Evolutionary conservation across 148 eudicot genomes (phyloP).

Genomic region (Rhododendron ovatum): DNA sequence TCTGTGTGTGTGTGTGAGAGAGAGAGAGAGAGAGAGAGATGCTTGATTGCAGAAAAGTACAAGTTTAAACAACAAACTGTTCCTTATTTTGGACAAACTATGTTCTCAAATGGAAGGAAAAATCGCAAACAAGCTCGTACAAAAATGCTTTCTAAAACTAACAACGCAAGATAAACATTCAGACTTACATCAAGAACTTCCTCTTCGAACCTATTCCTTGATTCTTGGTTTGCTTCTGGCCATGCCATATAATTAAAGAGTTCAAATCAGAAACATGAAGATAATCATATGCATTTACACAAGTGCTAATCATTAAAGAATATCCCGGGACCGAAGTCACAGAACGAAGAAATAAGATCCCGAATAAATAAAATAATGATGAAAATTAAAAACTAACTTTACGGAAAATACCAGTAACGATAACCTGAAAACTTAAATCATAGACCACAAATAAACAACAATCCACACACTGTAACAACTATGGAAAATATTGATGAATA

Average conservation of each 20-base stretch:
- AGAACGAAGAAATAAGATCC: neutral
- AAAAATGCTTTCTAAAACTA: neutral
- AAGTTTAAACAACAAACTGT: neutral
- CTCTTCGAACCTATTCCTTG: constrained; percentile 28
- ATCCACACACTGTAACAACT: neutral
- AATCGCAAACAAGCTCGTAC: neutral
- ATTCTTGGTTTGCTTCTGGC: constrained; percentile 41
- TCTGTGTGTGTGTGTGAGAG: neutral
- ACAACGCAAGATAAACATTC: neutral
- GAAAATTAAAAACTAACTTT: neutral
- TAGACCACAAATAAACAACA: neutral
- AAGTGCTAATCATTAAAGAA: neutral
- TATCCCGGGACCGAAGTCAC: neutral
- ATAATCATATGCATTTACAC: neutral
- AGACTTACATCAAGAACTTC: constrained; percentile 41
- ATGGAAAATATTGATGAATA: neutral
- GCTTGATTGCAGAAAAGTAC: neutral
- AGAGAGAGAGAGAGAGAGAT: neutral
- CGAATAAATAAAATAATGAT: neutral
- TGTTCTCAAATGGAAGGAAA: neutral
- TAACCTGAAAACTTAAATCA: neutral
- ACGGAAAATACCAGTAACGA: neutral
- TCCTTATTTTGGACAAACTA: neutral
- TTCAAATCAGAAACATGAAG: constrained; percentile 3
- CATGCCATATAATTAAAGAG: constrained; percentile 6